Evolutionary conservation across 208 protist species (phyloP), one percentile per base, ranked within the genome.

Genomic region (Entamoeba histolytica): DNA sequence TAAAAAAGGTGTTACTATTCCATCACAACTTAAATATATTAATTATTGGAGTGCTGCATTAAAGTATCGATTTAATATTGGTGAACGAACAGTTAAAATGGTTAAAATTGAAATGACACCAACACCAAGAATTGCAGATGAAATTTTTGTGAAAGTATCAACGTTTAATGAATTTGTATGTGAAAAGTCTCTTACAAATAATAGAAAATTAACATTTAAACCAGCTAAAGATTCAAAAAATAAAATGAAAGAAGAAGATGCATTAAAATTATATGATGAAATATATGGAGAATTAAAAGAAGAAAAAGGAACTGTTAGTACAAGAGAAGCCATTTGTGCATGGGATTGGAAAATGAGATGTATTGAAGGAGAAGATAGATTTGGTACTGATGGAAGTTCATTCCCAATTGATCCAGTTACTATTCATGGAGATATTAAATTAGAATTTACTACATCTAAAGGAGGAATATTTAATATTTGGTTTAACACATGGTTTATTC

Each of bases 21-120:
- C 93, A 4, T 91, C 47, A 51, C 93, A 94, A 69, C 50, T 44
- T 5, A 91, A 91, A 50, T 94, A 91, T 44, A 15, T 93, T 50
- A 4, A 23, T 31, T 93, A 93, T 39, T 93, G 10, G 35, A 44
- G 78, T 19, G 6, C 28, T 0, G 6, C 28, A 49, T 28, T 91
- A 44, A 15, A 47, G 4, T 14, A 10, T 10, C 0, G n/a, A n/a
- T 28, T 78, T 35, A 10, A 7, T 78, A 10, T n/a, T 78, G 61
- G 61, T 5, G 15, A 78, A 23, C 3, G 61, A 28, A 78, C 8
- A 39, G 8, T 78, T 10, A 78, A 78, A 35, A n/a, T 78, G 19
- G n/a, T 19, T 6, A n/a, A 10, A 35, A 78, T 78, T 6, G 19
- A 10, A 6, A 78, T 78, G 61, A 35, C 8, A 7, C 61, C 61